Evolutionary conservation across 306 rosid species (phyloP), one percentile per base, ranked within the genome.

Genomic region (Sophora flavescens): DNA sequence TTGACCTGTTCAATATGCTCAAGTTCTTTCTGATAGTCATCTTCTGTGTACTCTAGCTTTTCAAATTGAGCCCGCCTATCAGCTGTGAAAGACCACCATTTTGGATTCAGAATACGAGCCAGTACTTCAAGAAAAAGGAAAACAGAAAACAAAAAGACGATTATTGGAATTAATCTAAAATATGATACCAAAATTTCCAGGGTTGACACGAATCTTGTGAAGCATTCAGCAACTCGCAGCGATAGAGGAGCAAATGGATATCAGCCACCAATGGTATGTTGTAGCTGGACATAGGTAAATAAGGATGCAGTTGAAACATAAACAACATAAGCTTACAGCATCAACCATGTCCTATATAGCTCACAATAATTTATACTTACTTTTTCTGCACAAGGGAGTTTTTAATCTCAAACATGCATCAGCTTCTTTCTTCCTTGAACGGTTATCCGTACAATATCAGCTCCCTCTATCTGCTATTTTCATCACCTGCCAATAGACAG

Each of bases 41-140:
- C 97, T 9, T 95, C 97, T 0, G 97, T 85, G 90, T 95, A 95
- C 86, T 92, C 99, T 47, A 95, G 70, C 75, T 44, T 16, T 84
- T 89, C 97, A 88, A 95, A 95, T 70, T 92, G 99, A 87, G 99
- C 99, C 56, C 99, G 89, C 77, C 99, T 92, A 79, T 95, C 99
- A 79, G 99, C 99, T 95, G 92, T 64, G 75, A 72, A 69, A 60
- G 78, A 79, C 72, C 68, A 72, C 61, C 74, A 83, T 52, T 18
- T 52, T 81, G 48, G 82, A 75, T 52, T 68, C 72, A 78, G 82
- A 80, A 63, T 18, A 56, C 54, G 33, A 63, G 11, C 53, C 39
- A 70, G 56, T 41, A 50, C 17, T 6, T 58, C 9, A 3, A 61
- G 13, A 28, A 8, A 78, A 30, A 65, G 28, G 33, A 14, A 47